Evolutionary conservation across 106 monocot genomes (phyloP).

Genomic region (Narthecium ossifragum): DNA sequence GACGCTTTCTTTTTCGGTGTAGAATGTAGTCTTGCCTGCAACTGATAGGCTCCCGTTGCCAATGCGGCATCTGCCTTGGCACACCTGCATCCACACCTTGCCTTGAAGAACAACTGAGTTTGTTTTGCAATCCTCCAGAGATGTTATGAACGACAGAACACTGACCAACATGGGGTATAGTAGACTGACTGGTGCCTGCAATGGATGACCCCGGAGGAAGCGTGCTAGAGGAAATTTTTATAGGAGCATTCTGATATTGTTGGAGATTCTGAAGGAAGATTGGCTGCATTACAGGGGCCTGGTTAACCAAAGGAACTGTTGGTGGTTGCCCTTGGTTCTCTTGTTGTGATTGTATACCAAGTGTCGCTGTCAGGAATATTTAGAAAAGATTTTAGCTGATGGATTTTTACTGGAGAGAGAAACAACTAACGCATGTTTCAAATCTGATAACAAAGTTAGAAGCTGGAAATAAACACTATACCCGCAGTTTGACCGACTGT

Average conservation of each 20-base stretch:
- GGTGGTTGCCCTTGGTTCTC: slow-evolving; percentile 41
- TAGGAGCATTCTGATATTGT: slow-evolving; percentile 41
- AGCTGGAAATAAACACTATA: neutral
- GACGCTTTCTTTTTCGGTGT: slow-evolving; percentile 47
- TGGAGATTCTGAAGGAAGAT: slow-evolving; percentile 43
- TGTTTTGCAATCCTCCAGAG: slow-evolving; percentile 38
- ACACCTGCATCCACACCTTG: slow-evolving; percentile 52
- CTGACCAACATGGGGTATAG: slow-evolving; percentile 34
- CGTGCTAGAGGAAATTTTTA: slow-evolving; percentile 35
- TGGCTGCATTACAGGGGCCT: slow-evolving; percentile 28
- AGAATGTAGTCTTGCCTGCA: slow-evolving; percentile 31
- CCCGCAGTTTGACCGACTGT: too few species aligned
- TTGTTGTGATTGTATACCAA: slow-evolving; percentile 36
- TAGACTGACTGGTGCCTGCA: slow-evolving; percentile 45
- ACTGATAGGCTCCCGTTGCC: slow-evolving; percentile 20
- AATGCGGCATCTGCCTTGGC: slow-evolving; percentile 56
- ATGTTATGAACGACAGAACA: slow-evolving; percentile 49
- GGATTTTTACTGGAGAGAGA: neutral
- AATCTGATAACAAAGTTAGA: neutral
- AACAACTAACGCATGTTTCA: neutral
- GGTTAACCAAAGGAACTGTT: slow-evolving; percentile 35
- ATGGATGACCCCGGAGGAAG: slow-evolving; percentile 36
- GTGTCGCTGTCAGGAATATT: slow-evolving; percentile 20
- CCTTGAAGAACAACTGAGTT: too few species aligned
- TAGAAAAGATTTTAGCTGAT: slow-evolving; percentile 3